Base-by-base conservation (phyloP, 768 basidiomycete species). In the Crepidotus variabilis region DNA sequence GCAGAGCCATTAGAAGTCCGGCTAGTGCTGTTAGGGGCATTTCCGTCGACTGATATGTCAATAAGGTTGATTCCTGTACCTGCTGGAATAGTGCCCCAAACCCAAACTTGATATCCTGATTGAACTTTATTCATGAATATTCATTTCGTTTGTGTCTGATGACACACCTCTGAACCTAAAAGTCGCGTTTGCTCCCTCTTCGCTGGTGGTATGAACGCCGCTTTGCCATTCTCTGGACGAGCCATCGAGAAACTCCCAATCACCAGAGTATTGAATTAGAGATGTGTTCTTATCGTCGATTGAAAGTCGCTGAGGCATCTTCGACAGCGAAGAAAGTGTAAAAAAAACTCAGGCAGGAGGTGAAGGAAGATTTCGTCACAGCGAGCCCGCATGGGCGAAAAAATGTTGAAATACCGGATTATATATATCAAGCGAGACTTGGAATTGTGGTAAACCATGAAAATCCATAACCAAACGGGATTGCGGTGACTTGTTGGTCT, bases 101-200 rank as follows among this genome's bases (percentile, higher is more conserved):
- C 45, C 58, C 61, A 61, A 1, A 62, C 52, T 20, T 59, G 60
- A 54, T 62, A 62, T 16, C 63, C 63, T 65, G 35, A 4, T 28
- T 28, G 28, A 28, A 28, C 8, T 23, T 22, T 7, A 18, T 47
- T 6, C 32, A 8, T 49, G 18, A 47, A 22, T 39, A 35, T 49
- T 45, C 8, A 9, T 32, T 48, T 47, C 35, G 28, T 34, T n/a
- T 28, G n/a, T 14, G 52, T 43, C 11, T 23, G 22, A 36, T 7
- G 21, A 34, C 52, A 18, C 43, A 59, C 64, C 64, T 62, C 57
- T 54, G 33, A 65, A 65, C 65, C 64, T 72, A 32, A 60, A 64
- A 8, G 55, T 58, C 1, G 61, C 61, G 14, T 53, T 57, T 13
- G 72, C 71, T 0, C 65, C 62, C 11, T 55, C 46, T 24, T 60